Conservation (phyloP, 192 early-diverging fungal species). For the Allomyces macrogynus region DNA sequence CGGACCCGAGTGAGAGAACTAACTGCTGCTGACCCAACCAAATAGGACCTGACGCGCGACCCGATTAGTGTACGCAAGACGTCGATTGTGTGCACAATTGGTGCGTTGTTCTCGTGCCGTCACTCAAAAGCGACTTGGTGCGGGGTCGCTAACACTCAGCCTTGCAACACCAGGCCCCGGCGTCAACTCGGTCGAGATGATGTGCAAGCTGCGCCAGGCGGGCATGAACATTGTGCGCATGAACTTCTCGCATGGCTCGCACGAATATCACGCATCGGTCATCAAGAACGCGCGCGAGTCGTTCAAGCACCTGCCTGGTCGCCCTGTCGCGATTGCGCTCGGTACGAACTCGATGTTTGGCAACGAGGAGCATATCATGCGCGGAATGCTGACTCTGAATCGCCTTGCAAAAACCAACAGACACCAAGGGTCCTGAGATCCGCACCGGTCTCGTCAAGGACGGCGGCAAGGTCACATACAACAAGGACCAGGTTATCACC, state of each 20-base stretch:
- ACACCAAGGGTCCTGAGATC: slow-evolving; percentile 77
- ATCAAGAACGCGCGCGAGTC: slow-evolving; percentile 5
- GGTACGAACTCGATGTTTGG: slow-evolving; percentile 1
- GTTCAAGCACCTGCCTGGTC: slow-evolving; percentile 17
- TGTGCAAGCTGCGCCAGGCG: slow-evolving; percentile 40
- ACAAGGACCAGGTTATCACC: slow-evolving; percentile 55
- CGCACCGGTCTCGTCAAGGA: slow-evolving; percentile 62
- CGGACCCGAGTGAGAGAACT: too few relatives aligned
- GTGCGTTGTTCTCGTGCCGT: slow-evolving; percentile 2
- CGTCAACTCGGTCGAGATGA: slow-evolving; percentile 51
- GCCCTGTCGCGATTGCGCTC: slow-evolving; percentile 46
- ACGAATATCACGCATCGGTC: slow-evolving; percentile 10
- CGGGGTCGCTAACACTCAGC: too few relatives aligned
- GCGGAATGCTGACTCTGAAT: too few relatives aligned
- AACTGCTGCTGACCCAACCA: too few relatives aligned
- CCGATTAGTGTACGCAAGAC: slow-evolving; percentile 43
- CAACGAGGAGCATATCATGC: too few relatives aligned
- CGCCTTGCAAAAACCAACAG: too few relatives aligned
- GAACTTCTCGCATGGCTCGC: slow-evolving; percentile 51
- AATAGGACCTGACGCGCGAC: slow-evolving; percentile 21
- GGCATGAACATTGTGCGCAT: slow-evolving; percentile 72
- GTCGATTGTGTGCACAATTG: slow-evolving; percentile 66
- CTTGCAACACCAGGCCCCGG: slow-evolving; percentile 17
- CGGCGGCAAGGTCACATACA: slow-evolving; percentile 49
- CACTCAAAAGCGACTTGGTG: too few relatives aligned